Evolutionary conservation across 768 basidiomycete genomes (phyloP).

Genomic region (Cytidiella melzeri): DNA sequence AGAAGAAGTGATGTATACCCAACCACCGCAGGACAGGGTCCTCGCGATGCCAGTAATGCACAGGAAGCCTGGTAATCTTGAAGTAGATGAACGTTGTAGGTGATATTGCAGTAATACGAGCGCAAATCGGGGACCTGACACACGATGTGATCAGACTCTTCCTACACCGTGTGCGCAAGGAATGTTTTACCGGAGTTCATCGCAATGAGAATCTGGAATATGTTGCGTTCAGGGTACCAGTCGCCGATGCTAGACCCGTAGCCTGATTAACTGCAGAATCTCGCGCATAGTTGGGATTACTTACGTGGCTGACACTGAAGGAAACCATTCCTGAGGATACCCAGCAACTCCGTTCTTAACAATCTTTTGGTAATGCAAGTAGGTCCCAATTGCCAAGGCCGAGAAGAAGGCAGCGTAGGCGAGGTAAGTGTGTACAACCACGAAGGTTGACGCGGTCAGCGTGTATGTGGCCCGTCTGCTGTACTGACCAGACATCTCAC

Average conservation of each 20-base stretch:
- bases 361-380: slow-evolving; percentile 76
- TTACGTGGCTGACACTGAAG: slow-evolving; percentile 82
- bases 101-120: slow-evolving; percentile 61
- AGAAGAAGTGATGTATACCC: slow-evolving; percentile 85
- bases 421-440: slow-evolving; percentile 58
- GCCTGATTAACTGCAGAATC: too few species aligned
- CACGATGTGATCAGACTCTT: not conserved
- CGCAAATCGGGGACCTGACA: slow-evolving; percentile 67
- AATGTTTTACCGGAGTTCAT: slow-evolving; percentile 57
- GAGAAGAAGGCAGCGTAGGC: slow-evolving; percentile 57
- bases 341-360: slow-evolving; percentile 80
- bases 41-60: slow-evolving; percentile 60
- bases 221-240: slow-evolving; percentile 80
- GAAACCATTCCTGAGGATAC: slow-evolving; percentile 88
- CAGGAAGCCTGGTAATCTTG: slow-evolving; percentile 42
- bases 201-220: slow-evolving; percentile 87
- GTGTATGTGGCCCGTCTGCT: slow-evolving; percentile 4
- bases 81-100: slow-evolving; percentile 38
- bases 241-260: slow-evolving; percentile 67
- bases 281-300: slow-evolving; percentile 20
- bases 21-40: slow-evolving; percentile 81
- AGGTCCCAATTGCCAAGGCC: slow-evolving; percentile 58
- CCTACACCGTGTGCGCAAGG: not conserved
- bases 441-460: slow-evolving; percentile 31
- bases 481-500: slow-evolving; percentile 1